These are phyloP conservation scores for Ogataea haglerorum DNA, from an alignment of 805 yeast species.

Conservation along the genomic window DNA sequence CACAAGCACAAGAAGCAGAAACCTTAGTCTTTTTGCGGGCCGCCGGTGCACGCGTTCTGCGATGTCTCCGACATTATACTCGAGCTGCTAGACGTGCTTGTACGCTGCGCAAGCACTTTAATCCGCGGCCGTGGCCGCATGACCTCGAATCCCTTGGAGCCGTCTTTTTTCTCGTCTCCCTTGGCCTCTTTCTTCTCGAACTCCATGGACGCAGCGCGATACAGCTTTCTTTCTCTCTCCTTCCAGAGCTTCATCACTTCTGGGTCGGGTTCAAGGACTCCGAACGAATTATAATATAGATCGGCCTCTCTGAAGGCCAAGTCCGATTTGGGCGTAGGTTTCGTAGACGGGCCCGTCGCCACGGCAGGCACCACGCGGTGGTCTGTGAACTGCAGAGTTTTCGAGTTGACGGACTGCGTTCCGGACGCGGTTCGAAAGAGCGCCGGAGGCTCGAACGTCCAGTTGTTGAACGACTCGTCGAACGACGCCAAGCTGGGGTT, in stretches of 20 bases:
- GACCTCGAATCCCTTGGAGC: constrained; percentile 27
- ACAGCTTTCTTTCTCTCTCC: constrained; percentile 36
- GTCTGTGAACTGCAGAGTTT: constrained; percentile 26
- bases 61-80: too few relatives aligned
- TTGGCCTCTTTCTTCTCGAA: constrained; percentile 1
- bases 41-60: constrained; percentile 1
- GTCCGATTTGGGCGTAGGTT: constrained; percentile 32
- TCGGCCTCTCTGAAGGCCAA: constrained; percentile 64
- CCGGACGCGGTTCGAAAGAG: neutral
- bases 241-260: constrained; percentile 53
- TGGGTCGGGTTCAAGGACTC: constrained; percentile 43
- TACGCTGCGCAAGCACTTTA: neutral
- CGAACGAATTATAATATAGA: constrained; percentile 41
- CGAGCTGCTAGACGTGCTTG: neutral
- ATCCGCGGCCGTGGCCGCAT: constrained; percentile 26
- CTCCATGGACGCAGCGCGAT: constrained; percentile 17
- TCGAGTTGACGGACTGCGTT: constrained; percentile 8
- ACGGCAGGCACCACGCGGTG: constrained; percentile 24
- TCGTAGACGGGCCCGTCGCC: constrained; percentile 9
- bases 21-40: constrained; percentile 14
- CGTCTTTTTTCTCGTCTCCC: too few relatives aligned
- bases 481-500: constrained; percentile 3
- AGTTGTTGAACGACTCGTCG: constrained; percentile 1
- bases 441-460: neutral
- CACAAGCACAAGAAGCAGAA: constrained; percentile 28